Evolutionary conservation across 352 stramenopile species (phyloP), one percentile per base, ranked within the genome.

Genomic region (Poterioochromonas sp.): DNA sequence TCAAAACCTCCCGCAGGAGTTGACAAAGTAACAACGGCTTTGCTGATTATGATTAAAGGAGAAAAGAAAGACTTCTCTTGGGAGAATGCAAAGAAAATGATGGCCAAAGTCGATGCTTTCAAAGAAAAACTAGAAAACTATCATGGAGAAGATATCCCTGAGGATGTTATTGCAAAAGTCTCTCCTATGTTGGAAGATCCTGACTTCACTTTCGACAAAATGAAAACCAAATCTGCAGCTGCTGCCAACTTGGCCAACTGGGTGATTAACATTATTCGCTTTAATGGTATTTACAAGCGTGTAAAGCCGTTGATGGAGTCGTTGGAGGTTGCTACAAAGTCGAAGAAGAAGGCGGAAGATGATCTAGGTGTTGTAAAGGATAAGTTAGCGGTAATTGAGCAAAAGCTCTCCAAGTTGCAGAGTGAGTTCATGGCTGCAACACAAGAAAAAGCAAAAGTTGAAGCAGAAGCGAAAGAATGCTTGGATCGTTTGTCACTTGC

Each of bases 21-120:
- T 43, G 94, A 96, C 86, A 93, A 90, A 0, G 90, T 95, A 22
- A 77, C 76, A 29, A 77, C 68, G 0, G 83, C 83, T 35, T 84
- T 95, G 41, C 81, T 96, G 0, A 94, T 96, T 82, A 90, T 96
- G 83, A 62, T 96, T n/a, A 95, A 95, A 83, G 88, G 91, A 54
- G 91, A 96, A 81, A 95, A 91, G 44, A 93, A 93, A 74, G 94
- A 95, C 79, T 93, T 96, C 62, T 90, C 87, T 54, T 96, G 91
- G 91, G 91, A 96, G 49, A 96, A 94, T 78, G 91, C 91, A 15
- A 96, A 95, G 85, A 96, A 95, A 80, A 95, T 96, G 91, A 96
- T 96, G 91, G 91, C 91, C 0, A 96, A 95, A 47, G 81, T 85
- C 22, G 91, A 96, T 77, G 85, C 90, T 2, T 96, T 96, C 84